These are phyloP conservation scores for Chlorella sorokiniana DNA, from an alignment of 139 green algal genomes.

Conservation along the genomic window DNA sequence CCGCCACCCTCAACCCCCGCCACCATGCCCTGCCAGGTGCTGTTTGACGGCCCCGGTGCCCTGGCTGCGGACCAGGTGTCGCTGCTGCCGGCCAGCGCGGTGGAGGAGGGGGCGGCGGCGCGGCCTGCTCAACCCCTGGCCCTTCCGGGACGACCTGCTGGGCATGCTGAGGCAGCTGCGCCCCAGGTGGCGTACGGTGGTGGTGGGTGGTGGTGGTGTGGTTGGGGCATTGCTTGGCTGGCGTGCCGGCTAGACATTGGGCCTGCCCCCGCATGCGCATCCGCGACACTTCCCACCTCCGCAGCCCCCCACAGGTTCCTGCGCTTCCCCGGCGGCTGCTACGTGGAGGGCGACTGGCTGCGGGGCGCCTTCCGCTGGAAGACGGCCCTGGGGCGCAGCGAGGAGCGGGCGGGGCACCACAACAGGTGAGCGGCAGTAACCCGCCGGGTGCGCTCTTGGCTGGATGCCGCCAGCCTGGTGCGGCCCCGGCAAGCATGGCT, in stretches of 20 bases:
- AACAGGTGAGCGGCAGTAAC: constrained; percentile 50
- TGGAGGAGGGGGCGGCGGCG: not conserved
- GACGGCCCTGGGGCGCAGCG: constrained; percentile 44
- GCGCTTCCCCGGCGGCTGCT: constrained; percentile 73
- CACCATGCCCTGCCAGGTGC: too few species aligned
- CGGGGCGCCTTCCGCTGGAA: constrained; percentile 65
- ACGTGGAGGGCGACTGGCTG: constrained; percentile 62
- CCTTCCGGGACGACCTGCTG: constrained; percentile 51
- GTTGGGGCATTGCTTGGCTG: not conserved
- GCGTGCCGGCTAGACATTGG: not conserved
- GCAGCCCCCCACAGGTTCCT: constrained; percentile 44
- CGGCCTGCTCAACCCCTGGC: constrained; percentile 43
- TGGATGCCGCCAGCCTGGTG: not conserved
- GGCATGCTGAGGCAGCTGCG: constrained; percentile 37
- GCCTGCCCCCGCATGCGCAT: not conserved
- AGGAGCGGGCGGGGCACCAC: constrained; percentile 61
- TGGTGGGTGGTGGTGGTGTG: not conserved
- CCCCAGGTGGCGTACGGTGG: constrained; percentile 39
- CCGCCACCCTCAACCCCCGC: not conserved
- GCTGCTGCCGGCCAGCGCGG: constrained; percentile 42
- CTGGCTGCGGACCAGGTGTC: constrained; percentile 41
- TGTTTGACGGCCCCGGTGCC: constrained; percentile 13
- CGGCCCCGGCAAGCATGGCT: not conserved
- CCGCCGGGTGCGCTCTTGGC: not conserved
- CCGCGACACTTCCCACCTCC: not conserved